Base-by-base conservation (phyloP, 306 rosid genomes). In the Macrotyloma uniflorum region DNA sequence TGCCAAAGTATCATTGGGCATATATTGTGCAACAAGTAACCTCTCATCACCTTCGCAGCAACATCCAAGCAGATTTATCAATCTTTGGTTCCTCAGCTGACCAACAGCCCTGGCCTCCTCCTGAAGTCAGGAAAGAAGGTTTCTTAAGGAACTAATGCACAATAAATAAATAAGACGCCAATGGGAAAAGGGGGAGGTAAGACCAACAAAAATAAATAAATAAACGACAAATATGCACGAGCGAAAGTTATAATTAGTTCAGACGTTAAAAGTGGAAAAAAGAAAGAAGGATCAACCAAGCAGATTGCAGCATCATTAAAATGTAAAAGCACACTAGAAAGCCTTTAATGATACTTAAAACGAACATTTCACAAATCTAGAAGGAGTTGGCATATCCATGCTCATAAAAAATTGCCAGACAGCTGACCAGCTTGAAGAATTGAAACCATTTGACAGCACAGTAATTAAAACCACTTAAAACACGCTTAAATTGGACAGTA, bases 31-130 rank as follows among this genome's bases (percentile, higher is more conserved):
- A 83, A 95, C 93, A 73, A 93, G 98, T 76, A 95, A 75, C 90
- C 99, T 91, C 82, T 95, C 99, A 9, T 95, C 98, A 43, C 96
- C 97, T 36, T 95, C 98, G 28, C 79, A 82, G 90, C 98, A 95
- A 80, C 96, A 95, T 32, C 99, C 99, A 81, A 95, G 89, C 75
- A 95, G 90, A 88, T 95, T 95, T 83, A 81, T 87, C 88, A 95
- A 82, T 70, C 97, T 87, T 70, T 81, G 87, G 86, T 87, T 92
- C 83, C 98, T 89, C 43, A 95, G 90, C 84, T 87, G 91, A 75
- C 98, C 98, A 67, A 95, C 98, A 66, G 91, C 91, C 81, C 82
- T 88, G 81, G 98, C 97, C 90, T 95, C 98, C 23, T 89, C 98
- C 98, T 95, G 86, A 80, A 78, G 78, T 46, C 24, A 51, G 19